Base-by-base conservation (phyloP, 2,329 filamentous ascomycete genomes). In the Canariomyces notabilis region DNA sequence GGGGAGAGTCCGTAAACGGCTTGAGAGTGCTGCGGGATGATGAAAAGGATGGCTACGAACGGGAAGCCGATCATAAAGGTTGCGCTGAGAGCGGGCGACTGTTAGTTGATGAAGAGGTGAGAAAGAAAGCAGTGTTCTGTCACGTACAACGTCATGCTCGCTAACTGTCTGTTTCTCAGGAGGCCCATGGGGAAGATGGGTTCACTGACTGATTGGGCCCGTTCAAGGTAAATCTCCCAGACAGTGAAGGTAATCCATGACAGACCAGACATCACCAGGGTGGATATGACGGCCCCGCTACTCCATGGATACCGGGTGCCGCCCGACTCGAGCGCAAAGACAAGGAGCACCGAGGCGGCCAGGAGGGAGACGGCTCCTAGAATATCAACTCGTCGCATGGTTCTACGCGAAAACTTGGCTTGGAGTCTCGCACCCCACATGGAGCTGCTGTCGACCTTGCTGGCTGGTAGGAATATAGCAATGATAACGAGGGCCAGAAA, bases 281-380 rank as follows among this genome's bases (percentile, higher is more conserved):
- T 61, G 8, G 57, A 51, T 4, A 72, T 61, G 4, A 75, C 64
- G 5, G 64, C 50, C 0, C 62, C 60, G 35, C 65, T 69, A 6
- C 50, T 57, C 73, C 72, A 76, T 3, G 66, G 53, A 41, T 69
- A 72, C 5, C 59, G 59, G 15, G 63, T 55, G 5, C 72, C 71
- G 5, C 60, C 71, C 50, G 73, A 63, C 37, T 76, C 66, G 12
- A 76, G 59, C 1, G 66, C 70, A 32, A 72, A 69, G 14, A 74
- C 65, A n/a, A 75, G 53, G 3, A 75, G 60, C 3, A 71, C 64
- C 0, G 70, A 71, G 3, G 65, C 64, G 0, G 62, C 64, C 6
- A 75, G 60, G 1, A 67, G 56, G 2, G 72, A 47, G 18, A 62
- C 42, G 14, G 54, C 59, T 11, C 66, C 67, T 4, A 63, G 5